Conservation (phyloP, 805 yeast genomes). For the Lachancea nothofagi region DNA sequence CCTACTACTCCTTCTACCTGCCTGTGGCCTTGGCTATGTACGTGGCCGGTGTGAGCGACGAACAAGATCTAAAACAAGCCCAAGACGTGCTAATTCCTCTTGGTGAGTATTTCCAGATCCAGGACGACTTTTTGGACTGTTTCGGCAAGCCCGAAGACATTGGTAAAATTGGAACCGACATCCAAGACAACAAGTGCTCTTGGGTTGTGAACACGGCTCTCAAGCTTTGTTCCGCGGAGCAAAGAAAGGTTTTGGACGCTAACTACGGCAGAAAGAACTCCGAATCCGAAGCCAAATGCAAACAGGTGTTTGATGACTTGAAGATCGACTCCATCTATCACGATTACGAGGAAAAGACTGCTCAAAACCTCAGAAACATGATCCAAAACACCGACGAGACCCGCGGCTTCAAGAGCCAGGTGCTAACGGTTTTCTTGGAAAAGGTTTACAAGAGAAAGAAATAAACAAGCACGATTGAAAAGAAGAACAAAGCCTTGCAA, state of each 20-base stretch:
- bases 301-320: slow-evolving; percentile 67
- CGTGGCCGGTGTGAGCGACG: slow-evolving; percentile 73
- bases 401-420: slow-evolving; percentile 87
- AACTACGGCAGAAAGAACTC: slow-evolving; percentile 86
- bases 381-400: slow-evolving; percentile 79
- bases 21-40: slow-evolving; percentile 97
- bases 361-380: slow-evolving; percentile 52
- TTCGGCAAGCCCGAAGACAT: slow-evolving; percentile 96
- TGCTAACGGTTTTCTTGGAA: slow-evolving; percentile 75
- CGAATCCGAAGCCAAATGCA: slow-evolving; percentile 60
- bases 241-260: slow-evolving; percentile 73
- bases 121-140: slow-evolving; percentile 95
- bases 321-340: slow-evolving; percentile 64
- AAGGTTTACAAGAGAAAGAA: slow-evolving; percentile 94
- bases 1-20: slow-evolving; percentile 92
- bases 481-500: neutral
- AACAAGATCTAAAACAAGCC: slow-evolving; percentile 79
- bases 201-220: slow-evolving; percentile 96
- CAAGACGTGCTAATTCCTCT: slow-evolving; percentile 82
- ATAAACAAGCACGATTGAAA: slow-evolving; percentile 32
- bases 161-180: slow-evolving; percentile 98
- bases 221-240: slow-evolving; percentile 68
- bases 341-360: slow-evolving; percentile 78
- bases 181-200: slow-evolving; percentile 96
- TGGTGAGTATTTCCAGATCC: slow-evolving; percentile 98